phyloP scores from a whole-genome alignment of 441 rosid genomes.

The Macaranga tanarius region DNA sequence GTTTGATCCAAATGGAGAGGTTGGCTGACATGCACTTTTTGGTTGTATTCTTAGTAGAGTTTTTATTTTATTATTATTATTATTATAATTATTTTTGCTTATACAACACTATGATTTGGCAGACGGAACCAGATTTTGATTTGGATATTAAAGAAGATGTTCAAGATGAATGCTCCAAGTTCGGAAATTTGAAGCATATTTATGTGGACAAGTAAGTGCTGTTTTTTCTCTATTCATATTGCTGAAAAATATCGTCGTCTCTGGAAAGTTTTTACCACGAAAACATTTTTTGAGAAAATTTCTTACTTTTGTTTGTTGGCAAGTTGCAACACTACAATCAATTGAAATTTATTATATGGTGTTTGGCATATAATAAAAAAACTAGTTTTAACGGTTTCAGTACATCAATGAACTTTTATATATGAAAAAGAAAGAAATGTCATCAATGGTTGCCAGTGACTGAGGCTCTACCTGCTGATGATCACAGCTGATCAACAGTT shows the following conservation, averaged over 20 bases:
- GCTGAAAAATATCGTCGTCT: neutral
- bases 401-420: no score
- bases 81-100: constrained; percentile 8
- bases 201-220: constrained; percentile 73
- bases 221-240: neutral
- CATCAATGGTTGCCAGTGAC: no score
- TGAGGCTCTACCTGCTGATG: no score
- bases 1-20: constrained; percentile 94
- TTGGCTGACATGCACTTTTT: constrained; percentile 23
- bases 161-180: constrained; percentile 74
- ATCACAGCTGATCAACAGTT: no score
- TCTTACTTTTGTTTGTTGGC: no score
- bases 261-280: no score
- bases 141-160: constrained; percentile 93
- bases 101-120: constrained; percentile 26
- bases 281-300: no score
- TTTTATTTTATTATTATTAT: neutral
- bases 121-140: constrained; percentile 85
- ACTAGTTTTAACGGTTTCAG: no score
- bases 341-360: no score
- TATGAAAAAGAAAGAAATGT: no score
- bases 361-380: no score
- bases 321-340: no score
- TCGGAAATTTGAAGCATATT: constrained; percentile 71
- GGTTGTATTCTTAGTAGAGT: constrained; percentile 1